These are phyloP conservation scores for Gastrodia elata DNA, from an alignment of 106 monocot species.

Conservation along the genomic window DNA sequence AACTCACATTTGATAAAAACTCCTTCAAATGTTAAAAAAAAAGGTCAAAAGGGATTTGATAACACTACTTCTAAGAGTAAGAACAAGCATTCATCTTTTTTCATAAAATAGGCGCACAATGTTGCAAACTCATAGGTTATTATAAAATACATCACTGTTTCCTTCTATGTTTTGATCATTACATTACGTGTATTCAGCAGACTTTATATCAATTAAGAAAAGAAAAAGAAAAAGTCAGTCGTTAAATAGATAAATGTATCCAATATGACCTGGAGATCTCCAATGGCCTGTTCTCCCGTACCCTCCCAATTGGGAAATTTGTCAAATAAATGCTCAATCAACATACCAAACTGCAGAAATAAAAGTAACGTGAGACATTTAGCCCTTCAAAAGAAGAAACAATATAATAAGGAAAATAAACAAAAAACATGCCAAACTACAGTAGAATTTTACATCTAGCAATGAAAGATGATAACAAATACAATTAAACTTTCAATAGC, in stretches of 20 bases:
- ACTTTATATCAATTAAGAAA: too few relatives aligned
- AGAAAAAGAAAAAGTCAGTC: background rate
- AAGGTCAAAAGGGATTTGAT: too few relatives aligned
- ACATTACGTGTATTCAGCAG: too few relatives aligned
- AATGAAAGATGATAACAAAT: background rate
- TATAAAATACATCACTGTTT: too few relatives aligned
- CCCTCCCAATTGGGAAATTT: constrained; percentile 74
- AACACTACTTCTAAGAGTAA: too few relatives aligned
- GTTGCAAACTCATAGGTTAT: too few relatives aligned
- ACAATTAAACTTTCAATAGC: background rate
- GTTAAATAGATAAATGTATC: background rate
- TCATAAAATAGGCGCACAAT: too few relatives aligned
- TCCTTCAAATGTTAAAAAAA: too few relatives aligned
- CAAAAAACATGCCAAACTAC: background rate
- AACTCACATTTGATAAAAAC: too few relatives aligned
- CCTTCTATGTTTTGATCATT: too few relatives aligned
- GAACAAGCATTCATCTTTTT: too few relatives aligned
- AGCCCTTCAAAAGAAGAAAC: background rate
- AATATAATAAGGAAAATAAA: background rate
- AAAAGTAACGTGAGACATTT: background rate
- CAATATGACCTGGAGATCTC: constrained; percentile 74
- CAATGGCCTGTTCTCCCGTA: constrained; percentile 70
- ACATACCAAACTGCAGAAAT: constrained; percentile 78
- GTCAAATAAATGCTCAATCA: constrained; percentile 82
- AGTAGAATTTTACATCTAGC: background rate